Conservation (phyloP, 2,329 filamentous ascomycete genomes). For the Verticillium tricorpus region DNA sequence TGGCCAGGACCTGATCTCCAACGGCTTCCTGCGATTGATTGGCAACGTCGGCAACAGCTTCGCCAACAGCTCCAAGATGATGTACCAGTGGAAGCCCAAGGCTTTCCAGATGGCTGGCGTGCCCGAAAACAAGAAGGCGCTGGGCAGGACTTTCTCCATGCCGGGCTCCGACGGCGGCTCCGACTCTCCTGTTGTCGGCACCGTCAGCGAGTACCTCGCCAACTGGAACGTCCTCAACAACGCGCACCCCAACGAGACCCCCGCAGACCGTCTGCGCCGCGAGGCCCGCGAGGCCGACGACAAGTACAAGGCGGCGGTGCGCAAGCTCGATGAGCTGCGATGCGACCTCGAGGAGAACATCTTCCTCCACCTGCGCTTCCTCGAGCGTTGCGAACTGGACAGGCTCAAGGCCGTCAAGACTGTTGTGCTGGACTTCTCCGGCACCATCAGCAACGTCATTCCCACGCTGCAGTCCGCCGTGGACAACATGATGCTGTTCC, state of each 20-base stretch:
- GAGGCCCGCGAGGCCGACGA: conserved; percentile 90
- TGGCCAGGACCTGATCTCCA: conserved; percentile 83
- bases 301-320: conserved; percentile 82
- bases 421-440: conserved; percentile 94
- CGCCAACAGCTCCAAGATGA: conserved; percentile 95
- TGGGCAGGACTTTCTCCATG: conserved; percentile 71
- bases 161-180: conserved; percentile 45
- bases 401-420: conserved; percentile 97
- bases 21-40: conserved; percentile 83
- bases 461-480: conserved; percentile 92
- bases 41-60: conserved; percentile 95
- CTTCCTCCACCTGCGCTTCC: conserved; percentile 85
- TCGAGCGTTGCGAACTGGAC: conserved; percentile 95
- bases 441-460: conserved; percentile 95
- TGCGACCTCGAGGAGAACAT: conserved; percentile 97
- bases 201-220: conserved; percentile 82
- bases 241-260: conserved; percentile 88
- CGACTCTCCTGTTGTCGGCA: conserved; percentile 79
- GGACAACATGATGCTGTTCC: conserved; percentile 98
- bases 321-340: conserved; percentile 81
- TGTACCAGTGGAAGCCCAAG: conserved; percentile 94
- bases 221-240: conserved; percentile 94
- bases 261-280: conserved; percentile 76
- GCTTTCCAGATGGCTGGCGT: conserved; percentile 84
- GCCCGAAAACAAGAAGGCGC: conserved; percentile 76